These are phyloP conservation scores for Neurospora pannonica DNA, from an alignment of 495 filamentous ascomycete species.

Conservation along the genomic window DNA sequence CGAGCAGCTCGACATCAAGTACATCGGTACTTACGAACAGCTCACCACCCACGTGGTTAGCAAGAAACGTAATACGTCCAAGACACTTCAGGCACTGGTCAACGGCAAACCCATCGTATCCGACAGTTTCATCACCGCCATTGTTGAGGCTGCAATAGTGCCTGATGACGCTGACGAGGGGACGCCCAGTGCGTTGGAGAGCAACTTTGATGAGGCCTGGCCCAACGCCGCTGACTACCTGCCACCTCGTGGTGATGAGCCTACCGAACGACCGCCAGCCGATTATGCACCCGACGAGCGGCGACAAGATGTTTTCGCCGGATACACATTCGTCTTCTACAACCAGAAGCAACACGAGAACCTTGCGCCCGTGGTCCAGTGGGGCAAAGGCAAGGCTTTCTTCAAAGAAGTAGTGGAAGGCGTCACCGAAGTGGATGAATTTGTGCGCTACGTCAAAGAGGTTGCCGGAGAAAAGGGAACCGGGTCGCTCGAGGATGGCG, in stretches of 20 bases:
- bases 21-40: constrained; percentile 58
- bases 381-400: constrained; percentile 75
- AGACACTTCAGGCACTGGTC: constrained; percentile 78
- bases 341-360: constrained; percentile 69
- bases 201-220: constrained; percentile 75
- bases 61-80: constrained; percentile 81
- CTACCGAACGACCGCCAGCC: constrained; percentile 47
- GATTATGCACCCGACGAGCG: constrained; percentile 59
- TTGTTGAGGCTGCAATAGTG: constrained; percentile 56
- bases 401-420: constrained; percentile 51
- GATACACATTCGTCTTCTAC: constrained; percentile 83
- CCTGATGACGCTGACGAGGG: constrained; percentile 46
- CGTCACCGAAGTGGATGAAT: constrained; percentile 62
- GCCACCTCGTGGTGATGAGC: constrained; percentile 67
- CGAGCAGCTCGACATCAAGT: constrained; percentile 81
- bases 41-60: constrained; percentile 82
- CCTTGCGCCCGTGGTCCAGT: constrained; percentile 61
- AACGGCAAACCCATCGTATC: constrained; percentile 75
- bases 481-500: constrained; percentile 50
- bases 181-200: constrained; percentile 58
- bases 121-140: constrained; percentile 57
- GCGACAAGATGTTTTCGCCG: constrained; percentile 67
- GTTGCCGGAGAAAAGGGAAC: constrained; percentile 64
- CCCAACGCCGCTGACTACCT: constrained; percentile 63
- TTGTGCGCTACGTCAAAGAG: constrained; percentile 67